phyloP scores from a whole-genome alignment of 2,329 filamentous ascomycete species.

The Talaromyces sp. region DNA sequence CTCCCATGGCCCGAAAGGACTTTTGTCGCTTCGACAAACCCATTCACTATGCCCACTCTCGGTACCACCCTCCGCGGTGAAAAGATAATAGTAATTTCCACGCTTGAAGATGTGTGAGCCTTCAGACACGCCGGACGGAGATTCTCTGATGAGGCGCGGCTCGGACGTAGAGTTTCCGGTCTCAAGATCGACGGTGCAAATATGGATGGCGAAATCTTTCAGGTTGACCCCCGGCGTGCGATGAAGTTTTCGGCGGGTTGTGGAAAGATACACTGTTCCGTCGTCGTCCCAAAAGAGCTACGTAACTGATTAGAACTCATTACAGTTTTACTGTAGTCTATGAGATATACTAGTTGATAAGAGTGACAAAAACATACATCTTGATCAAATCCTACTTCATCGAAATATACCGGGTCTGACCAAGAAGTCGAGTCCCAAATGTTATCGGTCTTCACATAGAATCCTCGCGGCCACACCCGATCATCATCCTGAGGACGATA shows the following conservation, averaged over 20 bases:
- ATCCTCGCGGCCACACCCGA: conserved; percentile 8
- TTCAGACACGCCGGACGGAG: conserved; percentile 45
- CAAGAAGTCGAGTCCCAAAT: conserved; percentile 15
- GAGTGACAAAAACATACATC: conserved; percentile 38
- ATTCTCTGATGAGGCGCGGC: conserved; percentile 45
- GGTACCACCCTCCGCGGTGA: conserved; percentile 56
- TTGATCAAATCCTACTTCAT: conserved; percentile 38
- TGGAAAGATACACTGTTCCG: conserved; percentile 42
- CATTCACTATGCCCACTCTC: conserved; percentile 61
- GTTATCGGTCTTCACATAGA: conserved; percentile 5
- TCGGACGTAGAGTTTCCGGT: conserved; percentile 31
- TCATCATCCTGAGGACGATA: conserved; percentile 10
- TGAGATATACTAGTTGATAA: not conserved
- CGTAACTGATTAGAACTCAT: not conserved
- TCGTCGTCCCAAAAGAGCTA: conserved; percentile 38
- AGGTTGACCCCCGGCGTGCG: conserved; percentile 40
- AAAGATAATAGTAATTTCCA: conserved; percentile 53
- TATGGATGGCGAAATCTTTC: conserved; percentile 51
- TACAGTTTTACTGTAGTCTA: not conserved
- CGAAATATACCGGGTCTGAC: conserved; percentile 14
- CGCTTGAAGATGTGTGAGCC: conserved; percentile 55
- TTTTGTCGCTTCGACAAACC: conserved; percentile 52
- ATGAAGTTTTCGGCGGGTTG: conserved; percentile 27
- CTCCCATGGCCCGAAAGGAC: conserved; percentile 60
- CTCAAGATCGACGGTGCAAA: conserved; percentile 31